These are phyloP conservation scores for Geotrichum histeridarum DNA, from an alignment of 1,139 yeast species.

Conservation along the genomic window DNA sequence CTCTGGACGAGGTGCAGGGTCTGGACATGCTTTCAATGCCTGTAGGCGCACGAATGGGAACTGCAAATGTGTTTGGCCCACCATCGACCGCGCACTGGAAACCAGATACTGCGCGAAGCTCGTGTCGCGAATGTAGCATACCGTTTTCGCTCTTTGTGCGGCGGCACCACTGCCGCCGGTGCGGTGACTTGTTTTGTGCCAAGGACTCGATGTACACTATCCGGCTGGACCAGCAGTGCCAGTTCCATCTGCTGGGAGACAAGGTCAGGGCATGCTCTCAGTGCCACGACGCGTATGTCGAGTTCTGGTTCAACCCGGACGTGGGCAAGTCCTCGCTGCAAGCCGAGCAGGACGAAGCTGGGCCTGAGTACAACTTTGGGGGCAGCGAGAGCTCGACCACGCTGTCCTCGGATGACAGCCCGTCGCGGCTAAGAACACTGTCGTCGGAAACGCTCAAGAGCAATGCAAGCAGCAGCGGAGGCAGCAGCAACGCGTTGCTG, in stretches of 20 bases:
- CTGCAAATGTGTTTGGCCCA: background rate
- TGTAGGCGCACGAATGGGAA: background rate
- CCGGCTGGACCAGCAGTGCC: conserved; percentile 67
- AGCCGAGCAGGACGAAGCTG: background rate
- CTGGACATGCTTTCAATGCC: background rate
- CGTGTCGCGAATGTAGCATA: conserved; percentile 61
- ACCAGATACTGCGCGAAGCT: conserved; percentile 57
- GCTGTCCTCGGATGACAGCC: background rate
- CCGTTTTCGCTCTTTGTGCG: conserved; percentile 55
- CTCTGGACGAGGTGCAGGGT: too few species aligned
- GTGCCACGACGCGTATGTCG: conserved; percentile 65
- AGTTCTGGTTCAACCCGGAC: conserved; percentile 10
- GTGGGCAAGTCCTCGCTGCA: background rate
- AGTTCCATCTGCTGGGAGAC: conserved; percentile 65
- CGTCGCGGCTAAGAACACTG: background rate
- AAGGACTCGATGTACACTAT: conserved; percentile 49
- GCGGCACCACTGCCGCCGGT: conserved; percentile 88
- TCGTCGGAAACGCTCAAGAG: background rate
- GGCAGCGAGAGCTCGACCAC: background rate
- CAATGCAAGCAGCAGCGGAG: background rate
- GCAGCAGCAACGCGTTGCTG: background rate
- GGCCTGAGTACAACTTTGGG: background rate
- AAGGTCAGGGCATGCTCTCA: conserved; percentile 73
- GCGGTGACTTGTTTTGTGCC: conserved; percentile 87
- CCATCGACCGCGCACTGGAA: conserved; percentile 76